Percentiles rank a stretch among this genome's conserved stretches.
These are phyloP conservation scores for Nicotiana tabacum DNA, from an alignment of 257 asterid species.

Conservation along the genomic window DNA sequence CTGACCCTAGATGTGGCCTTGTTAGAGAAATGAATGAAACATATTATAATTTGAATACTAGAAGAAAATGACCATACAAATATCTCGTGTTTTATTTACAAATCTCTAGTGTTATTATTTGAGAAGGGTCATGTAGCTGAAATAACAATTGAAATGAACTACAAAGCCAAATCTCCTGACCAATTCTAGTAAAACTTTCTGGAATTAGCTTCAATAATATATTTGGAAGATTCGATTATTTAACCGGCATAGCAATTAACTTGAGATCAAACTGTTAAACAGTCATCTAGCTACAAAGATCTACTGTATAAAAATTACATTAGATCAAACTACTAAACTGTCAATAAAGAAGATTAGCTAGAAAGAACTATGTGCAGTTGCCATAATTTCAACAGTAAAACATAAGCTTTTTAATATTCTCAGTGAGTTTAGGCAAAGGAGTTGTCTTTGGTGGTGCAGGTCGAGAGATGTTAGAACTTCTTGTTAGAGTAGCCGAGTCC, in stretches of 20 bases:
- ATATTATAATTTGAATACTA: too few species aligned
- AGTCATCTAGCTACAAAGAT: neutral
- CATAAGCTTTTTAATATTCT: slow-evolving; percentile 80
- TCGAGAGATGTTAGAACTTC: slow-evolving; percentile 38
- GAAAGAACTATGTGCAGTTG: slow-evolving; percentile 5
- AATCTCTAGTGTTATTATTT: too few species aligned
- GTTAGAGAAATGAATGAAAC: neutral
- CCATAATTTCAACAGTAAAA: slow-evolving; percentile 60
- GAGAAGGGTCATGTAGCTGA: too few species aligned
- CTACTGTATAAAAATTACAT: neutral
- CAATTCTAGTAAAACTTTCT: neutral
- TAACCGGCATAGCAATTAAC: neutral
- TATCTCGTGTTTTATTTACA: too few species aligned
- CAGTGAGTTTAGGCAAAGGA: slow-evolving; percentile 80
- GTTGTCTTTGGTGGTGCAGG: slow-evolving; percentile 50
- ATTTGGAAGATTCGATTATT: neutral
- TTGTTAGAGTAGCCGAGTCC: slow-evolving; percentile 25
- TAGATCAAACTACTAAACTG: neutral
- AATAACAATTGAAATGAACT: too few species aligned
- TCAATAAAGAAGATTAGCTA: neutral
- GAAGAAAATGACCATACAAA: too few species aligned
- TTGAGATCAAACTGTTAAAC: neutral
- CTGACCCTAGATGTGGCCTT: neutral
- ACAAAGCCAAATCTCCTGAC: too few species aligned
- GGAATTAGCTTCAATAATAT: neutral